Evolutionary conservation across 2,329 filamentous ascomycete genomes (phyloP), one percentile per base, ranked within the genome.

Genomic region (Pseudocercospora musae): DNA sequence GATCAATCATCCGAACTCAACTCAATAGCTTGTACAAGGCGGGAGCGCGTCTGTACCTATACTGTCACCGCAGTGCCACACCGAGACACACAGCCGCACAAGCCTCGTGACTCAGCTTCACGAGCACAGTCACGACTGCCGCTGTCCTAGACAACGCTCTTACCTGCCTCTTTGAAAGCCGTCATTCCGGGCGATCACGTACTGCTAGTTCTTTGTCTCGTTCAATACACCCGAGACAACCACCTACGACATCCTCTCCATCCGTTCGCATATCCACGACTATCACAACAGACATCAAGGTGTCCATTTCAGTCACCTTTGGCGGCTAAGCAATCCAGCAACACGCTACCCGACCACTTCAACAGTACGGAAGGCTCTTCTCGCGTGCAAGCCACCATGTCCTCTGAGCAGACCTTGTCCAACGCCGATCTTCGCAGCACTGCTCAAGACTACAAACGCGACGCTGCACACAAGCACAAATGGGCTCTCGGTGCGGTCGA

Each of bases 391-490:
- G 60, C 61, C 68, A 71, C 53, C 73, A 81, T 81, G 79, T 76
- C 78, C 68, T 73, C 78, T 69, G 77, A 80, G 69, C 78, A 80
- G 73, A 74, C 77, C 71, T 54, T 80, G 70, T 74, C 76, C 60
- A 80, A 79, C 69, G 72, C 75, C 73, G 84, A 87, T 72, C 78
- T 86, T 65, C 84, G 84, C 72, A 80, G 79, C 73, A 76, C 76
- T 68, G 78, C 82, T 71, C 81, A 81, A 70, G 81, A 83, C 69
- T 81, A 77, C 75, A 78, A 80, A 68, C 81, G 81, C 71, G 78
- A 79, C 70, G 78, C 79, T 71, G 77, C 79, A 66, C 78, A 75
- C 68, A 79, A 81, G 72, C 75, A 78, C 68, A 84, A 84, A 72
- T 84, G 81, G 81, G 78, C 78, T 20, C 75, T 80, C 67, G 81